Conservation (phyloP, 1,139 yeast species). For the Hansenula sp. region DNA sequence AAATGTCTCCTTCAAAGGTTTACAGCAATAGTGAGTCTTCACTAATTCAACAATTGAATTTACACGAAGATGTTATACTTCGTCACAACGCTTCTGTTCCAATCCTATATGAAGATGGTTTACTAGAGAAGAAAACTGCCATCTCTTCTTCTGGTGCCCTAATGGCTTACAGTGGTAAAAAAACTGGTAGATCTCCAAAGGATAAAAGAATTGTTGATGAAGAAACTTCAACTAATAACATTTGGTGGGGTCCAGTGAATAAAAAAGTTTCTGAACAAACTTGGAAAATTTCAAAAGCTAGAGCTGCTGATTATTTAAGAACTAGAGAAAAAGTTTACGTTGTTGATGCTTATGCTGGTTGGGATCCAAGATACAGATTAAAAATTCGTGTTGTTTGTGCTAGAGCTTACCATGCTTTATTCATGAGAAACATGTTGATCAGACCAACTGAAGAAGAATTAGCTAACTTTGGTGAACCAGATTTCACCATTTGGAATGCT, state of each 20-base stretch:
- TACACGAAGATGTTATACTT: conserved; percentile 31
- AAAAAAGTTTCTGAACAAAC: conserved; percentile 91
- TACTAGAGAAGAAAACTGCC: conserved; percentile 84
- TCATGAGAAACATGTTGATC: conserved; percentile 97
- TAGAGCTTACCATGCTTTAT: conserved; percentile 96
- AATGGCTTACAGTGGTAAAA: conserved; percentile 91
- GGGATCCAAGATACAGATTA: conserved; percentile 98
- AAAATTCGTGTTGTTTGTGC: conserved; percentile 97
- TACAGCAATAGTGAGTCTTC: conserved; percentile 18
- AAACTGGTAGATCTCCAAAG: conserved; percentile 98
- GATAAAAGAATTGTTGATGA: conserved; percentile 98
- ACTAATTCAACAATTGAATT: conserved; percentile 26
- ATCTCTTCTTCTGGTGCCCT: conserved; percentile 93
- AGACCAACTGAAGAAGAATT: conserved; percentile 92
- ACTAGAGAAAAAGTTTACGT: conserved; percentile 93
- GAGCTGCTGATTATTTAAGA: conserved; percentile 95
- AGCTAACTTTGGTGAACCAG: conserved; percentile 91
- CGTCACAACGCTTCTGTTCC: conserved; percentile 93
- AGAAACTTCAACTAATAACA: conserved; percentile 71
- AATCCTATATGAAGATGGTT: conserved; percentile 90
- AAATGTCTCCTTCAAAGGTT: conserved; percentile 23
- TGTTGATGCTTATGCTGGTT: conserved; percentile 96
- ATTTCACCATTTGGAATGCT: conserved; percentile 96
- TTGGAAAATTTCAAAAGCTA: conserved; percentile 93
- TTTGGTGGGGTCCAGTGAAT: conserved; percentile 99